Evolutionary conservation across 305 asterid species (phyloP), one percentile per base, ranked within the genome.

Genomic region (Fraxinus velutina): DNA sequence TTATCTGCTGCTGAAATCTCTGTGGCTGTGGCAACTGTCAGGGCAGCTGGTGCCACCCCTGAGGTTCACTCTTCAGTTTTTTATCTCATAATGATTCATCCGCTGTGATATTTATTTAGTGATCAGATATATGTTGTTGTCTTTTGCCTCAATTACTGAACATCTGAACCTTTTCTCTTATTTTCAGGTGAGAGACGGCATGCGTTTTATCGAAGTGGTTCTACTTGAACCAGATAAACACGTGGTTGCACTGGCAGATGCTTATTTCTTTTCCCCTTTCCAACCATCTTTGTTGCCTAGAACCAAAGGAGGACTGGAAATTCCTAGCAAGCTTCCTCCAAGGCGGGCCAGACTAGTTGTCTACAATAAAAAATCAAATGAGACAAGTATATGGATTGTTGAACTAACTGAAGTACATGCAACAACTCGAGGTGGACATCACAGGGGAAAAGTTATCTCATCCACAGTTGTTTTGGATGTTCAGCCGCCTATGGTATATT

Each of bases 221-320:
- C 92, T 96, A 66, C 83, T 92, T 91, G 99, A 96, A 85, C 99
- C 99, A 29, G 96, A 90, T 19, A 96, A 96, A 86, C 87, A 85
- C 72, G 93, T 94, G 10, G 92, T 96, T 85, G 97, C 98, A 60
- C 88, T 96, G 36, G 98, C 99, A 7, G 98, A 94, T 89, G 99
- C 99, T 33, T 96, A 96, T 85, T 96, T 94, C 88, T 96, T 93
- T 83, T 97, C 99, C 50, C 99, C 99, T 78, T 94, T 96, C 84
- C 99, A 94, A 87, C 95, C 97, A 29, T 94, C 98, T 9, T 84
- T 94, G 88, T 83, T 96, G 87, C 88, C 90, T 76, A 89, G 97
- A 86, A 87, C 94, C 3, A 96, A 90, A 90, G 98, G 97, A 77
- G 98, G 98, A 27, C 95, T 93, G 64, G 33, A 88, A 50, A 91